These are phyloP conservation scores for Parietaria judaica DNA, from an alignment of 306 rosid genomes.

Conservation along the genomic window DNA sequence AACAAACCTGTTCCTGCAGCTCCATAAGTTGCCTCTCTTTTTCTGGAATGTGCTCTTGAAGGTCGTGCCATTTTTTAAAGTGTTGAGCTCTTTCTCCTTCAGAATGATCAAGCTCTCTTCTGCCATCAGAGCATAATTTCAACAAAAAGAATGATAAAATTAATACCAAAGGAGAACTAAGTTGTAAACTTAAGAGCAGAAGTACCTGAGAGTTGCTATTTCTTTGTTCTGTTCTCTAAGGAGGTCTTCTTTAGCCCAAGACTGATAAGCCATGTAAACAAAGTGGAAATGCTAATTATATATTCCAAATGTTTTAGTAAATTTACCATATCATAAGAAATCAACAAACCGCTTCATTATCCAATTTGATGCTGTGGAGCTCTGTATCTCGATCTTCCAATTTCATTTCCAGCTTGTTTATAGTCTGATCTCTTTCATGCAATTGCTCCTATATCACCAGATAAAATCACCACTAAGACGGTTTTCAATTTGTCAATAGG, in stretches of 20 bases:
- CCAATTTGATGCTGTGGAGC: constrained; percentile 69
- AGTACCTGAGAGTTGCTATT: constrained; percentile 75
- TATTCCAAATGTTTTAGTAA: not conserved
- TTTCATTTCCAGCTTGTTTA: constrained; percentile 74
- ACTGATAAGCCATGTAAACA: constrained; percentile 35
- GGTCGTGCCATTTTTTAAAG: constrained; percentile 73
- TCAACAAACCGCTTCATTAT: constrained; percentile 82
- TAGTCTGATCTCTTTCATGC: constrained; percentile 56
- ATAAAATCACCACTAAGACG: constrained; percentile 10
- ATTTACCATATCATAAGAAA: constrained; percentile 8
- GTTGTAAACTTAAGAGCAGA: not conserved
- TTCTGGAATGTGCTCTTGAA: constrained; percentile 90
- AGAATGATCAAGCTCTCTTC: constrained; percentile 92
- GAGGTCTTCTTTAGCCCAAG: constrained; percentile 95
- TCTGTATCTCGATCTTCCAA: constrained; percentile 88
- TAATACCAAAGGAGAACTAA: not conserved
- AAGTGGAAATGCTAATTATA: not conserved
- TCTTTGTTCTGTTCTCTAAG: constrained; percentile 85
- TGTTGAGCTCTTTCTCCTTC: constrained; percentile 97
- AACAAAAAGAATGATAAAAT: not conserved
- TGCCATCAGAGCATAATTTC: constrained; percentile 25
- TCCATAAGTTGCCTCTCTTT: constrained; percentile 89
- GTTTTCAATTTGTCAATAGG: too few species aligned
- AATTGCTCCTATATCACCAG: constrained; percentile 68
- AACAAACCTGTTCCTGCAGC: constrained; percentile 79